A percentile compares a stretch with the other conserved stretches of the same genome.
These are phyloP conservation scores for Alternaria solani DNA, from an alignment of 2,329 filamentous ascomycete genomes.

Conservation along the genomic window DNA sequence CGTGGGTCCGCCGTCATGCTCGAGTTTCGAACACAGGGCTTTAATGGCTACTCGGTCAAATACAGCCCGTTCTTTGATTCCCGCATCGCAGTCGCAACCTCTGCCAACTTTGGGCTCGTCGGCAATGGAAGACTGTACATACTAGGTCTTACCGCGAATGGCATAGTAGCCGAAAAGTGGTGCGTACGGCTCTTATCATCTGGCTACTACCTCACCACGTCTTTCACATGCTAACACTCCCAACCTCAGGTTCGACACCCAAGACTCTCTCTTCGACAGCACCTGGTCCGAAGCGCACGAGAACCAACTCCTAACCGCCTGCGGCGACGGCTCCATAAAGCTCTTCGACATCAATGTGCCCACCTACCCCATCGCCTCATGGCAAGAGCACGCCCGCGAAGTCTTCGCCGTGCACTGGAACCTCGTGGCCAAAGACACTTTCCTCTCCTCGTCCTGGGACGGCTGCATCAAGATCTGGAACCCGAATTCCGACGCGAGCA, in stretches of 20 bases:
- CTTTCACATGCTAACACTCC: constrained; percentile 17
- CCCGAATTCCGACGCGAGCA: constrained; percentile 74
- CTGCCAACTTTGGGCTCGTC: constrained; percentile 96
- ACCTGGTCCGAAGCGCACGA: constrained; percentile 97
- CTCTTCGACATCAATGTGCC: constrained; percentile 85
- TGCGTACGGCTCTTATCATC: constrained; percentile 48
- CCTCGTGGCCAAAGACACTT: constrained; percentile 86
- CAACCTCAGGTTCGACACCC: constrained; percentile 83
- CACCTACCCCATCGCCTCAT: constrained; percentile 88
- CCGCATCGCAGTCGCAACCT: constrained; percentile 84
- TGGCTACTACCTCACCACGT: not conserved
- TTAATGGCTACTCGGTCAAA: constrained; percentile 95
- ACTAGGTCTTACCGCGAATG: constrained; percentile 80
- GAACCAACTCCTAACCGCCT: constrained; percentile 88
- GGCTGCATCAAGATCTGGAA: constrained; percentile 97
- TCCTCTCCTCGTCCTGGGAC: constrained; percentile 93
- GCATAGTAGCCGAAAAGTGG: constrained; percentile 85
- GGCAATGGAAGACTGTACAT: constrained; percentile 92
- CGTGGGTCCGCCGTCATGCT: constrained; percentile 68
- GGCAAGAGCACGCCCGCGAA: constrained; percentile 92
- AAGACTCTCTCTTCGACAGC: constrained; percentile 94
- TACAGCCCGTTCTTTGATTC: constrained; percentile 99
- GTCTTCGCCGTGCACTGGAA: constrained; percentile 95
- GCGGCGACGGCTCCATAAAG: constrained; percentile 93
- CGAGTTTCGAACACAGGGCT: constrained; percentile 91